Conservation (phyloP, 1,284 basidiomycete genomes). For the Austroboletus olivaceoglutinosus region DNA sequence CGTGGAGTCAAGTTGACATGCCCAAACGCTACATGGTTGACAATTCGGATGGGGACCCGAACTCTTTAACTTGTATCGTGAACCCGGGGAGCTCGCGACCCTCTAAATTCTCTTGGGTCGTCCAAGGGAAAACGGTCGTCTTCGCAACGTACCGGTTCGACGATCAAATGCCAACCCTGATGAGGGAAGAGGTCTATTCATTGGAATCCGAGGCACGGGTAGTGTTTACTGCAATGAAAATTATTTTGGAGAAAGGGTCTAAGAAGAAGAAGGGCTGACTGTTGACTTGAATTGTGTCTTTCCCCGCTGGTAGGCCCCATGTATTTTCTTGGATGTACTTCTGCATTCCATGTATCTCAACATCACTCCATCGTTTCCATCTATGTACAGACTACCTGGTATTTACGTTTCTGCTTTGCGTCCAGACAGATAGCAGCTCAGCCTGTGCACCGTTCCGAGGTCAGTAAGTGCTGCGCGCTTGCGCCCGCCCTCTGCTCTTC, state of each 20-base stretch:
- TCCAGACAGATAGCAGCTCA: no score
- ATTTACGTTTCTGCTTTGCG: no score
- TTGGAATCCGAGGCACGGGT: not conserved
- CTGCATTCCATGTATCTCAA: no score
- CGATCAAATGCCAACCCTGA: not conserved
- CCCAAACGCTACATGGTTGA: not conserved
- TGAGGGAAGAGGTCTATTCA: not conserved
- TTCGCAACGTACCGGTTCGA: not conserved
- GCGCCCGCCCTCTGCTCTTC: no score
- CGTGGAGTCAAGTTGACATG: not conserved
- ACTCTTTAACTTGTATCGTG: not conserved
- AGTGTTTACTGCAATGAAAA: not conserved
- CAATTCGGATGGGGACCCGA: not conserved
- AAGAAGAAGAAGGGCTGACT: not conserved
- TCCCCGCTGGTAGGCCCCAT: no score
- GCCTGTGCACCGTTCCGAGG: no score
- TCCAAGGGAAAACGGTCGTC: not conserved
- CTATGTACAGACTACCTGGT: no score
- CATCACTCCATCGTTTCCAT: no score
- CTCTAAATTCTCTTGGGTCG: not conserved
- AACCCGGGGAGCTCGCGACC: not conserved
- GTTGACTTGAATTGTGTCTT: no score
- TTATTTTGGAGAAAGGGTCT: not conserved
- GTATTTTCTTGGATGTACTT: no score
- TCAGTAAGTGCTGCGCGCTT: no score